Percentiles rank a stretch among this genome's conserved stretches.
These are phyloP conservation scores for Penicillium fuscoglaucum DNA, from an alignment of 2,329 filamentous ascomycete genomes.

Conservation along the genomic window DNA sequence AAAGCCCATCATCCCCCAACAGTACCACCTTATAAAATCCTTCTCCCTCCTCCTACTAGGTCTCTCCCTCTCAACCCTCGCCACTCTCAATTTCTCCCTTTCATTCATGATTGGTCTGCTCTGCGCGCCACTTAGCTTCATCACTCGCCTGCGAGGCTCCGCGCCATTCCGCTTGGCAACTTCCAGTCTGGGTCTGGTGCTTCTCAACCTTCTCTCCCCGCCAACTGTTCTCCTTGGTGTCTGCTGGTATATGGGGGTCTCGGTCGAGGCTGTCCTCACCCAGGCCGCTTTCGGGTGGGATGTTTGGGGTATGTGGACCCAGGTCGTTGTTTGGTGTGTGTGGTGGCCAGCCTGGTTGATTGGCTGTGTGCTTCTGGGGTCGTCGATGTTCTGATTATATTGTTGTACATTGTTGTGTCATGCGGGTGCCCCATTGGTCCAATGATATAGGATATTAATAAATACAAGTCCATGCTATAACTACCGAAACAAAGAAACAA, in stretches of 20 bases:
- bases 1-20: slow-evolving; percentile 60
- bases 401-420: slow-evolving; percentile 1
- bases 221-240: slow-evolving; percentile 54
- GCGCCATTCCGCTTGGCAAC: slow-evolving; percentile 25
- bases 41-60: slow-evolving; percentile 91
- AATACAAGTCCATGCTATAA: not conserved
- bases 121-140: slow-evolving; percentile 76
- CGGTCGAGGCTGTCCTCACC: slow-evolving; percentile 61
- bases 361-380: slow-evolving; percentile 45
- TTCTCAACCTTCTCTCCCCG: slow-evolving; percentile 64
- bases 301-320: slow-evolving; percentile 85
- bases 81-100: slow-evolving; percentile 93
- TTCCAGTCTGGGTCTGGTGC: slow-evolving; percentile 45
- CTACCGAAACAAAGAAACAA: not conserved
- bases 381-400: slow-evolving; percentile 33
- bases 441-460: slow-evolving; percentile 5
- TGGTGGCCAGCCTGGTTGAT: slow-evolving; percentile 94
- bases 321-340: slow-evolving; percentile 86
- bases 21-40: slow-evolving; percentile 78
- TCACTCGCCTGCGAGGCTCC: slow-evolving; percentile 32
- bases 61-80: slow-evolving; percentile 86
- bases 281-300: slow-evolving; percentile 85
- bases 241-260: slow-evolving; percentile 50
- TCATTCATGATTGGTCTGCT: slow-evolving; percentile 81
- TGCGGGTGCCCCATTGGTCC: not conserved